These are phyloP conservation scores for Salicornia ramosissima DNA, from an alignment of 148 eudicot species.

Conservation along the genomic window DNA sequence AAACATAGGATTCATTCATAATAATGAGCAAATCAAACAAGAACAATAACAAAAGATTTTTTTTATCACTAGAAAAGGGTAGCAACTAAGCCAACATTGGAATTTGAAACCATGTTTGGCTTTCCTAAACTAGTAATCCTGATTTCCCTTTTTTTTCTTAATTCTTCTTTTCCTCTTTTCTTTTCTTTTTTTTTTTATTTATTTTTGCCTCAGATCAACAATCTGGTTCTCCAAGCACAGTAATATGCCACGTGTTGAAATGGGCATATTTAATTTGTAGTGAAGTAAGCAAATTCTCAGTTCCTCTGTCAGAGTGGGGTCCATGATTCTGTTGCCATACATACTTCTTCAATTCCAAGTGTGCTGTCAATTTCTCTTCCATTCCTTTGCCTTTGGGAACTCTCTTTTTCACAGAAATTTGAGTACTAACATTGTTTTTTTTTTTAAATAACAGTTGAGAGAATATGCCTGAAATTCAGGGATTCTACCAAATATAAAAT, in stretches of 20 bases:
- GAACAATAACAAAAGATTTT: neutral
- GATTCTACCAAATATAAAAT: conserved; percentile 1
- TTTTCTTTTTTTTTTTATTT: no score
- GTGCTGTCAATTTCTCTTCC: conserved; percentile 23
- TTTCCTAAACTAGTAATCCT: neutral
- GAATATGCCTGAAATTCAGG: conserved; percentile 28
- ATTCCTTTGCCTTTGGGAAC: conserved; percentile 19
- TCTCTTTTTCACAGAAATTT: neutral
- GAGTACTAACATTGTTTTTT: neutral
- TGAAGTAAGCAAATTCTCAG: neutral
- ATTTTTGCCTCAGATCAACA: no score
- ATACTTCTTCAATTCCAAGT: conserved; percentile 1
- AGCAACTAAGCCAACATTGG: neutral
- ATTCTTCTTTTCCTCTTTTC: no score
- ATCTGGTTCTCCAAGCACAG: no score
- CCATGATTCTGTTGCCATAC: conserved; percentile 9
- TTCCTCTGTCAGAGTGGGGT: conserved; percentile 8
- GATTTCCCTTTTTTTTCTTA: neutral
- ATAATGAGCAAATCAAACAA: neutral
- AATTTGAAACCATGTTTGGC: neutral
- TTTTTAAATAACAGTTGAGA: neutral
- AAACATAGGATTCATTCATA: no score
- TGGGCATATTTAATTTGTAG: conserved; percentile 22
- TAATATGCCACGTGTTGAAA: conserved; percentile 24
- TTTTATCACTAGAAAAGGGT: neutral